Evolutionary conservation across 352 stramenopile species (phyloP), one percentile per base, ranked within the genome.

Genomic region (Phytophthora kernoviae): DNA sequence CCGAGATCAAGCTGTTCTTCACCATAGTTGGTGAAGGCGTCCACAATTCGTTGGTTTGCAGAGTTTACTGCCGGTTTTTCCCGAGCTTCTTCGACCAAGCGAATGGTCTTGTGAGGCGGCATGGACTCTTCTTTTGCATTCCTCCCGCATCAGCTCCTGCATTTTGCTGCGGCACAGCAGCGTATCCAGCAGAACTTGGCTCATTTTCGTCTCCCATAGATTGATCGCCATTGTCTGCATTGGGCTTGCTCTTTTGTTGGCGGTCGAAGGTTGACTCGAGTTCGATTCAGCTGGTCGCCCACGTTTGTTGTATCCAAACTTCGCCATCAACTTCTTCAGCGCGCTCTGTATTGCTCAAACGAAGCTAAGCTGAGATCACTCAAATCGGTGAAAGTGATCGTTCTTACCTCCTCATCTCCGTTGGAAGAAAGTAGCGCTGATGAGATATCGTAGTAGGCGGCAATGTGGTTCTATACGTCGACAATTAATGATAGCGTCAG

Each of bases 1-100:
- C 84, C 84, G 5, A 51, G 68, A 26, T 83, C 61, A 0, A 90
- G 59, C 41, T 93, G 81, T 2, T 73, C 42, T 50, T 82, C 74
- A 12, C 79, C 84, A 33, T 91, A 93, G 15, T 77, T 70, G 1
- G 76, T 58, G 48, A 93, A 91, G 6, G 77, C 84, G 53, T 93
- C 76, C 26, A 91, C 81, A 15, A 93, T 77, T 60, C 88, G 87
- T 37, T 93, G 84, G 62, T 93, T 93, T 1, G 70, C 74, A 2
- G 63, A 12, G 14, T 80, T 77, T 4, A 32, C 45, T 1, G 79
- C 81, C 14, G 79, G 82, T 32, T 68, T 43, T 18, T 77, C 65
- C 11, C 74, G 74, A 30, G 70, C 64, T 66, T 90, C 78, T 55
- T 90, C 70, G 0, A 81, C 65, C n/a, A 93, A 26, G 14, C 68